Evolutionary conservation across 2,329 filamentous ascomycete species (phyloP).

Genomic region (Raffaelea ambrosiae): DNA sequence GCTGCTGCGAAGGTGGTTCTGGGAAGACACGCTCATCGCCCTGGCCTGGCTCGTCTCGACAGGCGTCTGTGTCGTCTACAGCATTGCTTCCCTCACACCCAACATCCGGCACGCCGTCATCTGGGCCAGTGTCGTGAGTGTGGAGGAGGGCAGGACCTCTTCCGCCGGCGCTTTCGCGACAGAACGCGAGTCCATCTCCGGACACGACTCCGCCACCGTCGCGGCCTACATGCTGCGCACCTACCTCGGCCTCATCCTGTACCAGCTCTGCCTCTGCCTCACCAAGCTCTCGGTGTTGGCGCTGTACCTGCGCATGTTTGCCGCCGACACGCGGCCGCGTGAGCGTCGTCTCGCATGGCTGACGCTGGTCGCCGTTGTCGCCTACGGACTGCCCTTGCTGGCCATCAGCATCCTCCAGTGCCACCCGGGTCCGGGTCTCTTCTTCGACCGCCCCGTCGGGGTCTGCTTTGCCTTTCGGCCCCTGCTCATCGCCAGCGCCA

Average conservation of each 20-base stretch:
- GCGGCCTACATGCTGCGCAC: constrained; percentile 20
- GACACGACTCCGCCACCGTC: not conserved
- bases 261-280: constrained; percentile 27
- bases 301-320: constrained; percentile 29
- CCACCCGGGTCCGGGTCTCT: constrained; percentile 26
- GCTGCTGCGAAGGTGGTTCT: constrained; percentile 23
- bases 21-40: constrained; percentile 24
- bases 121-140: no score
- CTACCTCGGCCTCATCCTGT: constrained; percentile 26
- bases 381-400: constrained; percentile 26
- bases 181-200: constrained; percentile 1
- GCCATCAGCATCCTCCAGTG: constrained; percentile 34
- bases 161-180: no score
- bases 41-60: constrained; percentile 23
- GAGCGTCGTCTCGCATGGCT: constrained; percentile 25
- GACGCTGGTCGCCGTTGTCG: constrained; percentile 23
- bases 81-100: constrained; percentile 18
- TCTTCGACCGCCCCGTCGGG: constrained; percentile 22
- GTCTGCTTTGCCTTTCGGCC: constrained; percentile 30
- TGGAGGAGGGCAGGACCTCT: no score
- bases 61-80: constrained; percentile 22
- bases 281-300: constrained; percentile 30
- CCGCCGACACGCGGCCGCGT: constrained; percentile 13
- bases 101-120: constrained; percentile 9
- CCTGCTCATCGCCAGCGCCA: constrained; percentile 33